These are phyloP conservation scores for Yamadazyma akitaensis DNA, from an alignment of 805 yeast species.

Conservation along the genomic window DNA sequence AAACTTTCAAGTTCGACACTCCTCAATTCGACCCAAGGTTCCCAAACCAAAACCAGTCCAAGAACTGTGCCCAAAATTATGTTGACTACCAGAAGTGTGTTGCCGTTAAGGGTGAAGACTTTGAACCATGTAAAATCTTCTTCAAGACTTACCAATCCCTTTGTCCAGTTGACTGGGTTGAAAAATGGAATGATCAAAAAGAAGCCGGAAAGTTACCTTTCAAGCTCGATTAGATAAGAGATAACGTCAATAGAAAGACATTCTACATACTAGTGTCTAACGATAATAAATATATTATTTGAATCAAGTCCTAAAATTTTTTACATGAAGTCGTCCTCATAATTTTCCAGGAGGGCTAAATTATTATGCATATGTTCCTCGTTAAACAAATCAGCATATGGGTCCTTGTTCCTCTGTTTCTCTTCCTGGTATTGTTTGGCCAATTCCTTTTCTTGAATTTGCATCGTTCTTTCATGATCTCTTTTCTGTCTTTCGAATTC, in stretches of 20 bases:
- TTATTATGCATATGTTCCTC: constrained; percentile 24
- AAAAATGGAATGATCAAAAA: constrained; percentile 87
- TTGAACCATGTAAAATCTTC: constrained; percentile 95
- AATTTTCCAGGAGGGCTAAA: constrained; percentile 15
- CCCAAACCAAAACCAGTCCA: constrained; percentile 97
- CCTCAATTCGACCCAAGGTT: constrained; percentile 81
- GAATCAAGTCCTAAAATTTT: background rate
- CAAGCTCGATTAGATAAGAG: constrained; percentile 26
- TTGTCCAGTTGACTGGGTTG: constrained; percentile 84
- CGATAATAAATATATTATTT: background rate
- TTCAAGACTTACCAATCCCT: constrained; percentile 84
- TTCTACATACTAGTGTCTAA: background rate
- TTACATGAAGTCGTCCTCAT: constrained; percentile 17
- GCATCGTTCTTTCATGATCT: constrained; percentile 32
- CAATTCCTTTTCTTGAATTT: constrained; percentile 29
- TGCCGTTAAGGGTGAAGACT: constrained; percentile 95
- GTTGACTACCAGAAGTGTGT: constrained; percentile 98
- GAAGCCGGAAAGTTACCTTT: constrained; percentile 48
- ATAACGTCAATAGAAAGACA: background rate
- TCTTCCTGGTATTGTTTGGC: constrained; percentile 37
- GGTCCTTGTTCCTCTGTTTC: constrained; percentile 29
- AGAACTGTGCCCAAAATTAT: constrained; percentile 97
- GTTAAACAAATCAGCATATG: constrained; percentile 34
- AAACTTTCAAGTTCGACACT: constrained; percentile 39
- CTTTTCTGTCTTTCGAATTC: constrained; percentile 38